Conservation (phyloP, 306 rosid species). For the Inga oerstediana region DNA sequence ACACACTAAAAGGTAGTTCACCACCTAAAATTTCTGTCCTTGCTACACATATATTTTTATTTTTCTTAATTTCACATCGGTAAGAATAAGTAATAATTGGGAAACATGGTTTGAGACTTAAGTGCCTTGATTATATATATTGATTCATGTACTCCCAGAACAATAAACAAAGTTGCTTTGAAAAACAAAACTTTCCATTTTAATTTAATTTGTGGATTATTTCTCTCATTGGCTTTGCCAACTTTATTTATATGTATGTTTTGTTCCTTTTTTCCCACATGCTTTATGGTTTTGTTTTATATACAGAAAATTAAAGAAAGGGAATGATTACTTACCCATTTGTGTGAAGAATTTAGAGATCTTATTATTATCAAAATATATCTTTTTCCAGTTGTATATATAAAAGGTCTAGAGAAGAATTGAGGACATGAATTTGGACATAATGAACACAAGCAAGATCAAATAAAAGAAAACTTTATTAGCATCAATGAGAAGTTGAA, state of each 20-base stretch:
- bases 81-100: constrained; percentile 29
- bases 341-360: constrained; percentile 26
- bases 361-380: constrained; percentile 10
- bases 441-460: constrained; percentile 15
- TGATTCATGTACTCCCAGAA: background rate
- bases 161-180: constrained; percentile 22
- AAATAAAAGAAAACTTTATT: constrained; percentile 24
- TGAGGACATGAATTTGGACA: constrained; percentile 31
- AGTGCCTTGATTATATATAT: background rate
- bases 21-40: constrained; percentile 44
- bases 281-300: constrained; percentile 32
- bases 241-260: constrained; percentile 16
- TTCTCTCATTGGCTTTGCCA: constrained; percentile 22
- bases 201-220: background rate
- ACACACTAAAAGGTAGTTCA: constrained; percentile 43
- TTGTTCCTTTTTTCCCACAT: constrained; percentile 3
- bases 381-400: constrained; percentile 8
- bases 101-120: constrained; percentile 29
- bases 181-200: background rate
- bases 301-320: constrained; percentile 31
- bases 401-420: constrained; percentile 28
- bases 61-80: constrained; percentile 36
- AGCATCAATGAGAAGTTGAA: constrained; percentile 1
- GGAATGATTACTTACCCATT: constrained; percentile 39
- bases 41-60: constrained; percentile 11